A percentile compares a stretch with the other conserved stretches of the same genome.
Conservation (phyloP, 2,329 filamentous ascomycete genomes). For the Samsoniella hepiali region DNA sequence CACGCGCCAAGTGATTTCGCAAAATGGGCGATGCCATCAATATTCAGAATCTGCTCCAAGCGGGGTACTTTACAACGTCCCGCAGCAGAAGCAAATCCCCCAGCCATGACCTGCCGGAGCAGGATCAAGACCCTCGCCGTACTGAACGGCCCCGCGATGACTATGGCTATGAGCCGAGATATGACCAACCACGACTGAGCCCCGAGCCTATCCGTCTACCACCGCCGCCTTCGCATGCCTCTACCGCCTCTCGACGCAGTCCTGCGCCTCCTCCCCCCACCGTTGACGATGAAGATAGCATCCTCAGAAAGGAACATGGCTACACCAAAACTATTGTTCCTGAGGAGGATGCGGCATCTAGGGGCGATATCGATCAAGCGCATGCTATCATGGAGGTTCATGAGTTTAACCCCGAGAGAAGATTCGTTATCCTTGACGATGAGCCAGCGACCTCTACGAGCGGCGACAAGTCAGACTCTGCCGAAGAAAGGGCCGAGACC, state of each 20-base stretch:
- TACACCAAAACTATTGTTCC: constrained; percentile 28
- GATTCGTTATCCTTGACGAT: constrained; percentile 58
- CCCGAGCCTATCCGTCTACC: constrained; percentile 14
- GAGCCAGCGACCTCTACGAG: not conserved
- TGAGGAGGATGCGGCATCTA: constrained; percentile 56
- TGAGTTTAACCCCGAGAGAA: constrained; percentile 58
- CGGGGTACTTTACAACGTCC: constrained; percentile 50
- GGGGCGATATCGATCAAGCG: constrained; percentile 65
- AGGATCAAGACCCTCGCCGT: not conserved
- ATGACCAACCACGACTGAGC: not conserved
- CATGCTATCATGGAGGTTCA: constrained; percentile 63
- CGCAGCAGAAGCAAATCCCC: constrained; percentile 30
- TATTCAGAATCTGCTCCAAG: constrained; percentile 46
- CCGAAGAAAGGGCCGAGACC: constrained; percentile 24
- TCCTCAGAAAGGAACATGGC: constrained; percentile 60
- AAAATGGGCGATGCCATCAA: constrained; percentile 44
- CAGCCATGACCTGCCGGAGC: not conserved
- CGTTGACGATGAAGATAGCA: constrained; percentile 66
- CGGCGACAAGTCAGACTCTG: constrained; percentile 28
- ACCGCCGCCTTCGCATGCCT: not conserved
- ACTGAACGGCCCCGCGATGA: constrained; percentile 1
- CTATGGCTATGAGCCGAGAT: not conserved
- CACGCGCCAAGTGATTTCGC: constrained; percentile 17
- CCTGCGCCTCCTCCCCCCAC: constrained; percentile 56
- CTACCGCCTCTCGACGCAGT: not conserved